These are phyloP conservation scores for Eucalyptus sp. DNA, from an alignment of 345 rosid species.

Conservation along the genomic window DNA sequence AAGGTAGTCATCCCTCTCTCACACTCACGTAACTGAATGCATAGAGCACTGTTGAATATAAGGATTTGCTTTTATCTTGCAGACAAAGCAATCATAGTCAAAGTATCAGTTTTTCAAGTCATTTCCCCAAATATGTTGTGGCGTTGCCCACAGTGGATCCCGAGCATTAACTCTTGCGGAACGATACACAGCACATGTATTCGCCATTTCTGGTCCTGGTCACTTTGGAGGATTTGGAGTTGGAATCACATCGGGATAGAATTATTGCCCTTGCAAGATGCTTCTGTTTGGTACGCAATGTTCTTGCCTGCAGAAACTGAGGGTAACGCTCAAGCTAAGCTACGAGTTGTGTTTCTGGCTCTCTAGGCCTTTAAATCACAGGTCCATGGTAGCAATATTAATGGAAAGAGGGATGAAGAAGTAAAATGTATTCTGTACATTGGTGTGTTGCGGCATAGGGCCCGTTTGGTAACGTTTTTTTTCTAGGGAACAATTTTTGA, in stretches of 20 bases:
- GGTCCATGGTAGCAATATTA: not conserved
- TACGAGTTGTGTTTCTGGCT: not conserved
- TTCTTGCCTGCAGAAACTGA: not conserved
- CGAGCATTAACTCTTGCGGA: not conserved
- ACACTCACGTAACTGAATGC: not conserved
- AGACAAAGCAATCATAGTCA: conserved; percentile 22
- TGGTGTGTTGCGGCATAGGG: not conserved
- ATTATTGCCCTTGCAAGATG: not conserved
- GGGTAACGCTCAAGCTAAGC: not conserved
- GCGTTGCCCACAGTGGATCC: not conserved
- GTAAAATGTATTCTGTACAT: not conserved
- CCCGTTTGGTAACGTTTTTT: too few relatives aligned
- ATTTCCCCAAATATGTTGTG: not conserved
- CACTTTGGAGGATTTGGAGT: not conserved
- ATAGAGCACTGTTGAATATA: not conserved
- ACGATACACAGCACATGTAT: not conserved
- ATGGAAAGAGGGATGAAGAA: not conserved
- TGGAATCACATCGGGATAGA: not conserved
- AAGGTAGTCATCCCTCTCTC: conserved; percentile 27
- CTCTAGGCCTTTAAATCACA: not conserved
- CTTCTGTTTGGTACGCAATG: not conserved
- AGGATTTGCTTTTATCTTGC: conserved; percentile 5
- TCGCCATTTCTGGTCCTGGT: not conserved
- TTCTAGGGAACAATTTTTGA: too few relatives aligned
- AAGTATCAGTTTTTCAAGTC: not conserved